Conservation (phyloP, 2,329 filamentous ascomycete genomes). For the Phymatotrichopsis omnivora region DNA sequence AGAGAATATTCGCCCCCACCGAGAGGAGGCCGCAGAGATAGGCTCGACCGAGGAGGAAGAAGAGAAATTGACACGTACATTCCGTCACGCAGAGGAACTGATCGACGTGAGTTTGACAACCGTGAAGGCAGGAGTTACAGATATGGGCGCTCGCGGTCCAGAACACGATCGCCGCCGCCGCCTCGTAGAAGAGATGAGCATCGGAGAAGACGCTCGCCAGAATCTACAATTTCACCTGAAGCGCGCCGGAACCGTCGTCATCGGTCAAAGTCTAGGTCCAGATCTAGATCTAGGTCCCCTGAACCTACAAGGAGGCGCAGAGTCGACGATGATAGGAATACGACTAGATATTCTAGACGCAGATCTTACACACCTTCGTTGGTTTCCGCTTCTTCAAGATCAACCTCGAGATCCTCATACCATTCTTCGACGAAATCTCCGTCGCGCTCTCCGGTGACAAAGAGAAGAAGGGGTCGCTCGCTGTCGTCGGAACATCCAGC, state of each 20-base stretch:
- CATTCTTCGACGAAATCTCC: constrained; percentile 28
- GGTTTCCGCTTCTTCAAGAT: constrained; percentile 26
- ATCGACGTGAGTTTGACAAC: constrained; percentile 32
- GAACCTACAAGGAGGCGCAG: constrained; percentile 28
- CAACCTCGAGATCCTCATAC: constrained; percentile 33
- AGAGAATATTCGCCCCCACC: constrained; percentile 35
- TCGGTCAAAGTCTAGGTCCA: constrained; percentile 33
- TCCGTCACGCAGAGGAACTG: constrained; percentile 32
- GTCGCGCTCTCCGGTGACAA: constrained; percentile 20
- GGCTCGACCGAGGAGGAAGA: constrained; percentile 38
- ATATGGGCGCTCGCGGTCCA: constrained; percentile 34
- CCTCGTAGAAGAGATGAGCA: constrained; percentile 31
- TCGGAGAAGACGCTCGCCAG: constrained; percentile 28
- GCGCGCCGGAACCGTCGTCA: constrained; percentile 21
- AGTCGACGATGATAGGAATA: constrained; percentile 2
- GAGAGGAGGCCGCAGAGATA: constrained; percentile 36
- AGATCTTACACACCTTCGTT: constrained; percentile 24
- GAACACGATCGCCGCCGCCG: constrained; percentile 30
- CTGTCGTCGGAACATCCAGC: constrained; percentile 20
- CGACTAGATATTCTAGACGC: constrained; percentile 33
- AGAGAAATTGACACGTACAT: constrained; percentile 33
- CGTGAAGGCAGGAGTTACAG: constrained; percentile 36
- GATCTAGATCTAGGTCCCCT: constrained; percentile 26
- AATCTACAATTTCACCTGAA: constrained; percentile 32
- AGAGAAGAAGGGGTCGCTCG: constrained; percentile 26